Evolutionary conservation across 106 monocot species (phyloP).

Genomic region (Cymbidium sinense): DNA sequence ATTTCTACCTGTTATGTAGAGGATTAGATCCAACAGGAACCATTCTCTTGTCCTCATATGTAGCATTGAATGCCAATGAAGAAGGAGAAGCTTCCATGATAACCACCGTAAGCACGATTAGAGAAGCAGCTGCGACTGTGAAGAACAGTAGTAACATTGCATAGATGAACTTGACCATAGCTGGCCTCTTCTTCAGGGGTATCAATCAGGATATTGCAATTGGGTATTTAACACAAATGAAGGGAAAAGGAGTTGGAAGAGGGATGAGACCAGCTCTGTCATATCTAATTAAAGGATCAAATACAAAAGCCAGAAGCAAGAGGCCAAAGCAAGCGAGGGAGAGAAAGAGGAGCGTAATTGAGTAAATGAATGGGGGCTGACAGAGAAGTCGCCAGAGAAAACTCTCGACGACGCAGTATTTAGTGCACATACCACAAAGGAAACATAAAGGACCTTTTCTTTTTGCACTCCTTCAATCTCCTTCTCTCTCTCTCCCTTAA

Average conservation of each 20-base stretch:
- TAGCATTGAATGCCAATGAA: background rate
- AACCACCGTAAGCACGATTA: background rate
- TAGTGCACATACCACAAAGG: background rate
- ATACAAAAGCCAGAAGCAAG: conserved; percentile 1
- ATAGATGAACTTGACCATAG: background rate
- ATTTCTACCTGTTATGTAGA: conserved; percentile 1
- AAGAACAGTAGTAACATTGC: no score
- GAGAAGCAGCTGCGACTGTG: background rate
- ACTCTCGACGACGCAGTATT: background rate
- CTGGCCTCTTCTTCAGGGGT: background rate
- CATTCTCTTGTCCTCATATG: background rate
- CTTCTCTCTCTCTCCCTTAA: background rate
- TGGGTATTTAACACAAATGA: no score
- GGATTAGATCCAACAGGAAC: conserved; percentile 1
- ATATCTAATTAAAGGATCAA: background rate
- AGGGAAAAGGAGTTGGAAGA: no score
- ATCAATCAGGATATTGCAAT: no score
- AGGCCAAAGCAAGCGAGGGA: background rate
- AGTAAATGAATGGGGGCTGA: background rate
- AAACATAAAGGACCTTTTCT: conserved; percentile 1
- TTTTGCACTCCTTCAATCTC: background rate
- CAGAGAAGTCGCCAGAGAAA: background rate
- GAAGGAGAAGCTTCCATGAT: background rate
- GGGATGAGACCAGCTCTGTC: background rate
- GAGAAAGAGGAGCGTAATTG: background rate